Base-by-base conservation (phyloP, 257 asterid species). In the Cinchona pubescens region DNA sequence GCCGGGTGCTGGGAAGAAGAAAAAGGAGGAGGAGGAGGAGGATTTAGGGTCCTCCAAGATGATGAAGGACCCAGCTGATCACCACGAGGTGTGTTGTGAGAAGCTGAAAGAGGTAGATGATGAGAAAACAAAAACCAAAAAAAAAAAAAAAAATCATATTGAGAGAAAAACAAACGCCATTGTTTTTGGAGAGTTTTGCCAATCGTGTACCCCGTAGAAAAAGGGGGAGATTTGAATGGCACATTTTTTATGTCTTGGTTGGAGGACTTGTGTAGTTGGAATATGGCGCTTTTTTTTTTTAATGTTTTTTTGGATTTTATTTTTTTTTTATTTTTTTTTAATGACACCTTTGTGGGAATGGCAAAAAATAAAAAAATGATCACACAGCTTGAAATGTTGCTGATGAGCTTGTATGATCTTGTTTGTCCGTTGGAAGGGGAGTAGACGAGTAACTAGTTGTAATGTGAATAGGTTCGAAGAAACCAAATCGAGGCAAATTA, bases 21-120 rank as follows among this genome's bases (percentile, higher is more conserved):
- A 43, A 29, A 72, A 32, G 40, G 63, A 27, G n/a, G 62, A 15
- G 55, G 62, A 46, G 40, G 59, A 25, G 14, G 30, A 30, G 34
- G 74, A 75, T 67, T 68, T 51, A 80, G 92, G 97, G 97, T 83
- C 96, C 93, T 89, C 94, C 97, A 82, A 90, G 53, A 76, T 78
- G 82, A 72, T 78, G 96, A 86, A 90, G 97, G 96, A 87, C 90
- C 93, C 96, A 15, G 23, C 18, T 72, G 74, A 77, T 64, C 83
- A 81, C 67, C 83, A 81, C 68, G 71, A 86, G 71, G 76, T 77
- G 76, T 77, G 75, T 53, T 70, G 81, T 74, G 83, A 79, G 78
- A 76, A 78, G 30, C 69, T 42, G 78, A n/a, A n/a, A n/a, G n/a
- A n/a, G n/a, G n/a, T n/a, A n/a, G 73, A 79, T 76, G 72, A 69